These are phyloP conservation scores for Myxozyma udenii DNA, from an alignment of 805 yeast genomes.

Conservation along the genomic window DNA sequence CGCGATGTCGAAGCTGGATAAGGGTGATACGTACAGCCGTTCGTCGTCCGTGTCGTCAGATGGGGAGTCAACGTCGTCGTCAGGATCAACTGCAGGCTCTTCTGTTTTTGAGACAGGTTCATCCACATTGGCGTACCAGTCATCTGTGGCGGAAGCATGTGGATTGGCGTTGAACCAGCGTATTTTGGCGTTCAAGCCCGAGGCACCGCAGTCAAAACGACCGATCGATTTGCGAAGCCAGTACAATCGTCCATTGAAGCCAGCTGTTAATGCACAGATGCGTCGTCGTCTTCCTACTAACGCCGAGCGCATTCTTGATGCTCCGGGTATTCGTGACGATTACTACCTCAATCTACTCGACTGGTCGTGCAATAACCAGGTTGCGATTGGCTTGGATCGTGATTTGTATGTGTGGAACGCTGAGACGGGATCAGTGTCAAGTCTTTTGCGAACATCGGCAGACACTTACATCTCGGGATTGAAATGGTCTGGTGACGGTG, in stretches of 20 bases:
- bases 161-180: constrained; percentile 81
- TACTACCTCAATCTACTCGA: constrained; percentile 81
- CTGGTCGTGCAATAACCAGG: constrained; percentile 78
- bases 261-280: constrained; percentile 37
- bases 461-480: constrained; percentile 63
- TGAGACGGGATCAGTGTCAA: constrained; percentile 67
- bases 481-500: constrained; percentile 88
- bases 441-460: constrained; percentile 53
- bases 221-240: constrained; percentile 40
- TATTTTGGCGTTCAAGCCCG: constrained; percentile 80
- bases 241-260: constrained; percentile 39
- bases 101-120: constrained; percentile 37
- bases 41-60: neutral
- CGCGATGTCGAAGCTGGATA: constrained; percentile 45
- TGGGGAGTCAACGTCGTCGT: neutral
- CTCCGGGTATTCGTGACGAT: constrained; percentile 92
- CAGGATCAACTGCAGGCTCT: neutral
- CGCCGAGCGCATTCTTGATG: constrained; percentile 92
- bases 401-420: constrained; percentile 93
- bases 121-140: constrained; percentile 23
- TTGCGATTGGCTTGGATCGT: constrained; percentile 85
- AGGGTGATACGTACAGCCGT: constrained; percentile 2
- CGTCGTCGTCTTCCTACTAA: constrained; percentile 70
- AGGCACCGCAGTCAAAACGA: constrained; percentile 56
- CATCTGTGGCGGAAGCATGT: constrained; percentile 85